Base-by-base conservation (phyloP, 495 filamentous ascomycete species). In the Cudoniella acicularis region DNA sequence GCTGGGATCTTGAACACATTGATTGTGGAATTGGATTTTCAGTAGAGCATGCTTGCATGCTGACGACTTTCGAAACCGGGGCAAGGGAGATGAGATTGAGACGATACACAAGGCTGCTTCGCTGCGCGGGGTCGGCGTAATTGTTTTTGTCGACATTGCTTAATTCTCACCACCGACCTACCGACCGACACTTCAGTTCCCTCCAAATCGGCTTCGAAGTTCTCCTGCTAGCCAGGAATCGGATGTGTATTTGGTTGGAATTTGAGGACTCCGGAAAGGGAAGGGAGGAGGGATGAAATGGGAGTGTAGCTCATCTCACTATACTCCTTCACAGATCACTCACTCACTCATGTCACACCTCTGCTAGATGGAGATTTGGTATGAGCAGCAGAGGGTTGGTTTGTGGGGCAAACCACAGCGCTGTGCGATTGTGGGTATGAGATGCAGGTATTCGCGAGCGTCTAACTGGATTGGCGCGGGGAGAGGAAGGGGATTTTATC, bases 271-370 rank as follows among this genome's bases (percentile, higher is more conserved):
- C 42, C 6, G n/a, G 46, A 17, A 46, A 48, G 25, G 41, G 16
- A 18, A 22, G 27, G 50, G 36, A 1, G 10, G 10, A 49, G 17
- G 40, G 17, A 13, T 56, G 40, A 43, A 64, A 49, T n/a, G 30
- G 45, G 61, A 61, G 54, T 59, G 57, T 64, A 67, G 64, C 54
- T 67, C 64, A 64, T 67, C 61, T 62, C 64, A 67, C 64, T 67
- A 64, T 59, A 64, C 61, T 64, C 61, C 59, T 56, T 56, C 53
- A 54, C 56, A 10, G 6, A 17, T n/a, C 4, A 36, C 30, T 13
- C 13, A 6, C 30, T n/a, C n/a, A n/a, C n/a, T n/a, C n/a, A n/a
- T n/a, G n/a, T n/a, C 6, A 36, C 6, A 13, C 4, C 30, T 36
- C 30, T 36, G 30, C 30, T 36, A 36, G 30, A 36, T 36, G 30